Base-by-base conservation (phyloP, 2,329 filamentous ascomycete genomes). In the Rachicladosporium sp. region DNA sequence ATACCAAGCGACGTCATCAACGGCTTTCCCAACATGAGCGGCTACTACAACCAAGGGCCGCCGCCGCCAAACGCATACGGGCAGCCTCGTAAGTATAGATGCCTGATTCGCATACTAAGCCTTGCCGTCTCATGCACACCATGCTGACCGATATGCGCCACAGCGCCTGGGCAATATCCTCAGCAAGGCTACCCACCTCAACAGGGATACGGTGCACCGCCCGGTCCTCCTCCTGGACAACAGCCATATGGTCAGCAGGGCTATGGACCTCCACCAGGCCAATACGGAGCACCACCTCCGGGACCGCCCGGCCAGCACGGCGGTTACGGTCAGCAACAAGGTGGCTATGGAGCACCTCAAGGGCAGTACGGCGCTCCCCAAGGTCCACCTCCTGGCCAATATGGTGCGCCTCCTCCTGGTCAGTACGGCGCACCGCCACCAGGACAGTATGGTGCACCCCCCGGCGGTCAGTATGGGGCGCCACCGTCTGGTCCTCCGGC, bases 401-500 rank as follows among this genome's bases (percentile, higher is more conserved):
- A 19, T 19, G 15, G 15, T 19, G 15, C 15, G 15, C 15, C 15
- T 19, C 15, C 15, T 19, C 15, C 15, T 19, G 15, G 15, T 19
- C 15, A 19, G 15, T 19, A 19, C 15, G 15, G 15, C 13, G 36
- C 38, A 12, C 37, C 45, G 31, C 48, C 46, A 15, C 46, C 41
- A 31, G 15, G 15, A 19, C 15, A 19, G 15, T 19, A 19, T 19
- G 15, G 15, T 19, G 44, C 43, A 32, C 42, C 52, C 6, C 47
- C 51, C 8, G 46, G 45, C 8, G 45, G 46, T 19, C 46, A 46
- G 29, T 45, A 43, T 33, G 46, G 46, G n/a, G 41, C 43, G 10
- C 35, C 40, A 32, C 49, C 51, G 5, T 45, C 43, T 31, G 46
- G 46, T 23, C 67, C 72, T 32, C 75, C 80, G 8, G 76, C 79